Evolutionary conservation across 2,329 filamentous ascomycete genomes (phyloP).

Genomic region (Aspergillus sp.): DNA sequence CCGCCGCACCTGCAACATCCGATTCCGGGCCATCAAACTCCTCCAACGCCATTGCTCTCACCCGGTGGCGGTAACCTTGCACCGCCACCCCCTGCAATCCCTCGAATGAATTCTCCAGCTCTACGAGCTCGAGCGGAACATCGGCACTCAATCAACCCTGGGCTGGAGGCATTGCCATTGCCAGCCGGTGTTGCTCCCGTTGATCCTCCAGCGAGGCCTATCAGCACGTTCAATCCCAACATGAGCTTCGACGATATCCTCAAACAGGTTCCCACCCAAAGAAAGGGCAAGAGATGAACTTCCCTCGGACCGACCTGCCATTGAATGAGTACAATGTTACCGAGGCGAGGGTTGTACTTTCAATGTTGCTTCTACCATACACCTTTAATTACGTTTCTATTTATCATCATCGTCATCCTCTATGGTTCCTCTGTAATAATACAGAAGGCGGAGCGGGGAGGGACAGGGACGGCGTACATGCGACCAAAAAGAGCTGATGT

Average conservation of each 20-base stretch:
- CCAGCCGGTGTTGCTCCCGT: conserved; percentile 44
- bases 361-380: conserved; percentile 9
- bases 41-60: conserved; percentile 28
- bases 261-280: conserved; percentile 38
- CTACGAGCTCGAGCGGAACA: conserved; percentile 34
- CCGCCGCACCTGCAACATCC: conserved; percentile 20
- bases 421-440: conserved; percentile 13
- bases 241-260: conserved; percentile 52
- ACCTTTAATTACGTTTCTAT: conserved; percentile 8
- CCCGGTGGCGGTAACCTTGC: conserved; percentile 32
- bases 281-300: conserved; percentile 34
- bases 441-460: conserved; percentile 18
- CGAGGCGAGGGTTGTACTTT: neutral
- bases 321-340: conserved; percentile 11
- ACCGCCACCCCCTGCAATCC: conserved; percentile 35
- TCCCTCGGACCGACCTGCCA: neutral
- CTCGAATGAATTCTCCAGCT: conserved; percentile 34
- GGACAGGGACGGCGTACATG: conserved; percentile 20
- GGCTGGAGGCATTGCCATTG: conserved; percentile 46
- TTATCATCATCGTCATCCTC: conserved; percentile 11
- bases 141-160: conserved; percentile 45
- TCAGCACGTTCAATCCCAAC: conserved; percentile 46
- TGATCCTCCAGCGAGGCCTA: conserved; percentile 39
- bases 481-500: conserved; percentile 12
- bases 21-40: conserved; percentile 22